phyloP scores from a whole-genome alignment of 2,329 filamentous ascomycete species.

The Colletotrichum agaves region DNA sequence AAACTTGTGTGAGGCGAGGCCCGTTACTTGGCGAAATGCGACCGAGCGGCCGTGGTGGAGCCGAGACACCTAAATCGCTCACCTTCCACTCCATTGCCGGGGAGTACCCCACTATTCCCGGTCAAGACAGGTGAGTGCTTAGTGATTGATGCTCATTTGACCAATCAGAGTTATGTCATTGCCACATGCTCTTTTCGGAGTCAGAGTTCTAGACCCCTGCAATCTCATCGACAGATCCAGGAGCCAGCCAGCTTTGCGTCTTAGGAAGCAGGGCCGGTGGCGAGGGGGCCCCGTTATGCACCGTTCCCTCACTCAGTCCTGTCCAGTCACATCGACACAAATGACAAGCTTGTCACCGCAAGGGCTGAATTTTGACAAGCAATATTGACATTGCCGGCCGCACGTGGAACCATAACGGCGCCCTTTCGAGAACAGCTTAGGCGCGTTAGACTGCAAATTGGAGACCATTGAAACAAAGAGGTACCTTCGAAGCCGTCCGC shows the following conservation, averaged over 20 bases:
- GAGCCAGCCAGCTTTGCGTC: background rate
- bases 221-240: background rate
- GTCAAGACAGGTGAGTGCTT: background rate
- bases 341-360: background rate
- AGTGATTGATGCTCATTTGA: background rate
- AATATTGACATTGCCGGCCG: background rate
- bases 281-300: background rate
- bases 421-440: background rate
- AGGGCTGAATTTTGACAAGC: background rate
- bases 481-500: background rate
- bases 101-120: background rate
- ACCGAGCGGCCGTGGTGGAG: background rate
- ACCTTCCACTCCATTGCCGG: background rate
- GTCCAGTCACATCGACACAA: background rate
- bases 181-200: too few relatives aligned
- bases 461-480: background rate
- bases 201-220: too few relatives aligned
- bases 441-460: constrained; percentile 18
- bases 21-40: too few relatives aligned
- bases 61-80: constrained; percentile 5
- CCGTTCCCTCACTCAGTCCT: background rate
- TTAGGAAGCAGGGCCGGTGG: background rate
- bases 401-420: constrained; percentile 12
- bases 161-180: background rate
- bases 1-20: too few relatives aligned